Base-by-base conservation (phyloP, 768 basidiomycete species). In the Rhodotorula toruloides region DNA sequence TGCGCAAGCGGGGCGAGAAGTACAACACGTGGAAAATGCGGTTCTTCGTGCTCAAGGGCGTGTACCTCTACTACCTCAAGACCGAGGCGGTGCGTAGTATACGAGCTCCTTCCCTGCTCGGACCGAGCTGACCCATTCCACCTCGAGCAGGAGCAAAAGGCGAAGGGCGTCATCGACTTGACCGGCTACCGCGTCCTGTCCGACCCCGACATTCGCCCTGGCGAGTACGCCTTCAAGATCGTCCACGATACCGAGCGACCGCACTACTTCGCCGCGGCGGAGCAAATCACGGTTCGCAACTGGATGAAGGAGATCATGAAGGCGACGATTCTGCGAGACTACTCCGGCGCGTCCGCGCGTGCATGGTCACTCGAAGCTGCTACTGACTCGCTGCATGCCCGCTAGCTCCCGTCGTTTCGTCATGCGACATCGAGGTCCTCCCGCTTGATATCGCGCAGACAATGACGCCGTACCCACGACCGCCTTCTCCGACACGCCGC, bases 291-390 rank as follows among this genome's bases (percentile, higher is more conserved):
- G 43, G 83, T 96, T 54, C 85, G 96, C n/a, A 91, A 91, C 71
- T 98, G 96, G 94, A 98, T 98, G 96, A 99, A 98, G 80, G 91
- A 93, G 13, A 85, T 99, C 72, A 97, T 98, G 91, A 99, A 98
- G 77, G 91, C 94, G 4, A 97, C 94, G 19, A 99, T 99, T 72
- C 87, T 85, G 14, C 81, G 96, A 61, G 96, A 98, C 76, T 97
- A 93, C 76, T 83, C 87, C 14, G 88, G 91, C 93, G 74, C 44
- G 87, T 81, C 25, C 32, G 34, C 2, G 21, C 25, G 10, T 10
- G 48, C 12, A 3, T 27, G 19, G 21, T 25, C 44, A 5, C 10
- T 9, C 19, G 22, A 17, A 3, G 10, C 10, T 27, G 25, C 25
- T n/a, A 25, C 25, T 55, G 39, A 44, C 29, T 14, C 3, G 17